These are phyloP conservation scores for Pythium oligandrum DNA, from an alignment of 352 stramenopile species.

Conservation along the genomic window DNA sequence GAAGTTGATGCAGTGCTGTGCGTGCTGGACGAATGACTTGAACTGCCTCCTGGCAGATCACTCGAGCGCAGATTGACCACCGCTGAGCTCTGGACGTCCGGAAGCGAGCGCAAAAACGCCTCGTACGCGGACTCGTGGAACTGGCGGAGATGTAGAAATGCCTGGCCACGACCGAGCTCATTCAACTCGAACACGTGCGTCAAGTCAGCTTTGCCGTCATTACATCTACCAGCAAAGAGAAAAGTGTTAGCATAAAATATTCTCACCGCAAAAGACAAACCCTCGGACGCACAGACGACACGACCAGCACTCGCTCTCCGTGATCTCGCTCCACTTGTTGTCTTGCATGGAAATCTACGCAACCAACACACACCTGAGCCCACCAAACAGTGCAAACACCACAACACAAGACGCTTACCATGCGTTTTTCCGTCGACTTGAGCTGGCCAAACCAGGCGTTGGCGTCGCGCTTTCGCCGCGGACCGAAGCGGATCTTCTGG, in stretches of 20 bases:
- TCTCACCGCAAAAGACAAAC: not conserved
- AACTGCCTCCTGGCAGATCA: not conserved
- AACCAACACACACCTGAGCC: not conserved
- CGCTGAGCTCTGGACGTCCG: conserved; percentile 19
- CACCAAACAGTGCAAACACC: conserved; percentile 1
- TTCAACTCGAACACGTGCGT: conserved; percentile 62
- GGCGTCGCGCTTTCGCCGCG: conserved; percentile 63
- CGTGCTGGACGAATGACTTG: not conserved
- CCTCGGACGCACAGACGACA: conserved; percentile 40
- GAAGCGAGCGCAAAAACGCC: conserved; percentile 41
- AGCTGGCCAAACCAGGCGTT: conserved; percentile 68
- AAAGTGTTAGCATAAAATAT: conserved; percentile 3
- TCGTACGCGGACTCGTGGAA: conserved; percentile 53
- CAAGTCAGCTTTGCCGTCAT: conserved; percentile 44
- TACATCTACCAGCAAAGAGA: conserved; percentile 33
- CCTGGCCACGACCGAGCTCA: conserved; percentile 51
- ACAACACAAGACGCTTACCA: conserved; percentile 26
- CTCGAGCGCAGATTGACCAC: conserved; percentile 1
- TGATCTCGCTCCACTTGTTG: conserved; percentile 82
- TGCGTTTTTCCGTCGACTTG: conserved; percentile 83
- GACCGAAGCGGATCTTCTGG: conserved; percentile 63
- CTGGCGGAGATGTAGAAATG: conserved; percentile 58
- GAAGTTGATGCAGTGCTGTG: not conserved
- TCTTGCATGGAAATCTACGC: conserved; percentile 78
- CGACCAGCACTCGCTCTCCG: conserved; percentile 66